Conservation (phyloP, 768 basidiomycete genomes). For the Hygrocybe coccinea region DNA sequence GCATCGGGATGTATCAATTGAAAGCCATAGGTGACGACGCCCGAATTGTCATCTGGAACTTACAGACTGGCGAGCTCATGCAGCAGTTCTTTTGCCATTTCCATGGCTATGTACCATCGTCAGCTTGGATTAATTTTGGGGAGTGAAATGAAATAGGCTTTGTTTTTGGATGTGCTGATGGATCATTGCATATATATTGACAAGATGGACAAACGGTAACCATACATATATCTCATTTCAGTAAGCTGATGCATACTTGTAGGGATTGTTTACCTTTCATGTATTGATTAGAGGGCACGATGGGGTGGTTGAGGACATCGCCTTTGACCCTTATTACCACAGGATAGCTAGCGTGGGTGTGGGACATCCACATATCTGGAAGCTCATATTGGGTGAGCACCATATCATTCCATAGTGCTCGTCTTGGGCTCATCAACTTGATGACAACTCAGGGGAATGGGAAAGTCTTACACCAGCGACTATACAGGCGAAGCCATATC, state of each 20-base stretch:
- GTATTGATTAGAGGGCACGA: background rate
- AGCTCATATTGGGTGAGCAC: background rate
- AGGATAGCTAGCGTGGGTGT: background rate
- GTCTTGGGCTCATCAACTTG: background rate
- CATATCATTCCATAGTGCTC: background rate
- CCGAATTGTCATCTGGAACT: background rate
- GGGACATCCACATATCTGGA: background rate
- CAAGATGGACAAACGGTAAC: background rate
- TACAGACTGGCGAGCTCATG: background rate
- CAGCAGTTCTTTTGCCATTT: background rate
- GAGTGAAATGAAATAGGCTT: background rate
- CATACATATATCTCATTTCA: background rate
- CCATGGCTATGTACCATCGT: background rate
- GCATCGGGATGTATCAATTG: too few species aligned
- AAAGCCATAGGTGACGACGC: too few species aligned
- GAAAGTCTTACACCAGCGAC: background rate
- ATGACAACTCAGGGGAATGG: background rate
- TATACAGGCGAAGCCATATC: background rate
- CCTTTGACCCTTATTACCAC: background rate
- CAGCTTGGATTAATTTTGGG: background rate
- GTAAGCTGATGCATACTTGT: background rate
- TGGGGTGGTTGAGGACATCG: background rate
- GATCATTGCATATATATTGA: background rate
- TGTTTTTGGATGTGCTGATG: background rate
- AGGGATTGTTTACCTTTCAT: background rate